Conservation (phyloP, 345 rosid genomes). For the Reutealis trisperma region DNA sequence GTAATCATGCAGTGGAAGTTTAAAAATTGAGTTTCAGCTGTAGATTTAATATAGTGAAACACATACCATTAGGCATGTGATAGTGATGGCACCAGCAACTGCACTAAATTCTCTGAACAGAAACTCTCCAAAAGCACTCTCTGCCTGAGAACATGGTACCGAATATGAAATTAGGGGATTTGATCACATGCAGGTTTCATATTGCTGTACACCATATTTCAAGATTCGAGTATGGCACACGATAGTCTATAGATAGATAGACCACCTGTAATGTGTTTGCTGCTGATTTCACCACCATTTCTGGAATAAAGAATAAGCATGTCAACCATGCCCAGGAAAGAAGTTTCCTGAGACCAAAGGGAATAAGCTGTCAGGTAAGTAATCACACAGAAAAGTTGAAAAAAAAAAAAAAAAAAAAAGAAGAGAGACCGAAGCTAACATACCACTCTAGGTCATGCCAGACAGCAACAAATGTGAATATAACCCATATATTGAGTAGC, state of each 20-base stretch:
- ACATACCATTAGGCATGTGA: conserved; percentile 90
- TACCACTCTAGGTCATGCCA: conserved; percentile 99
- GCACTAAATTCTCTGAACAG: conserved; percentile 72
- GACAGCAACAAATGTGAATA: conserved; percentile 91
- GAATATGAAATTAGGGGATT: neutral
- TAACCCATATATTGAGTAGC: conserved; percentile 81
- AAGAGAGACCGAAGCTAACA: neutral
- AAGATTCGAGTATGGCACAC: neutral
- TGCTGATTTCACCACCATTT: conserved; percentile 78
- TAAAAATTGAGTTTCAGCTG: no score
- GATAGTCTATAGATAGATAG: neutral
- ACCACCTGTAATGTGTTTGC: conserved; percentile 64
- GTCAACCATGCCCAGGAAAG: conserved; percentile 99
- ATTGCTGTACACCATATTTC: neutral
- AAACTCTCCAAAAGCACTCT: conserved; percentile 58
- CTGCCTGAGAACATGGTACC: conserved; percentile 43
- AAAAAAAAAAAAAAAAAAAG: conserved; percentile 3
- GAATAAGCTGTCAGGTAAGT: conserved; percentile 32
- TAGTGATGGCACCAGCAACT: conserved; percentile 76
- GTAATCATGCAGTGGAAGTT: neutral
- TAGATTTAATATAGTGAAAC: neutral
- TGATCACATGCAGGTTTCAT: neutral
- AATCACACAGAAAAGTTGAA: neutral
- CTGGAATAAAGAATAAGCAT: conserved; percentile 91
- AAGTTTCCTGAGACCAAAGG: conserved; percentile 71